Evolutionary conservation across 208 protist species (phyloP).

Genomic region (Herpetomonas tarakana): DNA sequence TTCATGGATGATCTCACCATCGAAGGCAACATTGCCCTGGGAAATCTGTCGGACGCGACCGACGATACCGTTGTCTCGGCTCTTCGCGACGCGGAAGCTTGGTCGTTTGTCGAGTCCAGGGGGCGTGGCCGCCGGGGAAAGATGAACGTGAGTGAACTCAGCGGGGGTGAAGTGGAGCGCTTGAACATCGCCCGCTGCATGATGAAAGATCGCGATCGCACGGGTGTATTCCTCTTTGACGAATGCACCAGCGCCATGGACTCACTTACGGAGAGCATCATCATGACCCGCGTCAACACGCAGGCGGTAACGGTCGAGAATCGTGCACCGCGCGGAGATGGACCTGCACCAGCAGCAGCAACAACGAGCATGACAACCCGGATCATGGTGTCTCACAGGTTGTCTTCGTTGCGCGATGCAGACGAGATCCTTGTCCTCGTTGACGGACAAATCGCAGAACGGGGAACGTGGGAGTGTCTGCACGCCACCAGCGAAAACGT

Average conservation of each 20-base stretch:
- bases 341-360: neutral
- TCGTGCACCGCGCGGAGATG: too few relatives aligned
- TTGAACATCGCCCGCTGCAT: constrained; percentile 58
- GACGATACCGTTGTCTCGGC: constrained; percentile 20
- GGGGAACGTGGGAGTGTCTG: constrained; percentile 56
- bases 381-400: constrained; percentile 64
- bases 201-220: constrained; percentile 20
- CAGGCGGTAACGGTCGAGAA: too few relatives aligned
- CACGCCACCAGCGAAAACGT: constrained; percentile 4
- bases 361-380: neutral
- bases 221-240: constrained; percentile 50
- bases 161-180: constrained; percentile 67
- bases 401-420: constrained; percentile 41
- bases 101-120: constrained; percentile 34
- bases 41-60: constrained; percentile 30
- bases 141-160: constrained; percentile 34
- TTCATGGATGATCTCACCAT: constrained; percentile 57
- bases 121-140: constrained; percentile 24
- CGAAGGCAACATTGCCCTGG: constrained; percentile 57
- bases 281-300: constrained; percentile 18
- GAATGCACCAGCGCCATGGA: constrained; percentile 72
- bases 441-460: constrained; percentile 45
- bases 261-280: constrained; percentile 41
- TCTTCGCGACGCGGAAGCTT: constrained; percentile 22
- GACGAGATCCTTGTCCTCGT: constrained; percentile 64